phyloP scores from a whole-genome alignment of 2,329 filamentous ascomycete genomes.

The Colletotrichum orbiculare region DNA sequence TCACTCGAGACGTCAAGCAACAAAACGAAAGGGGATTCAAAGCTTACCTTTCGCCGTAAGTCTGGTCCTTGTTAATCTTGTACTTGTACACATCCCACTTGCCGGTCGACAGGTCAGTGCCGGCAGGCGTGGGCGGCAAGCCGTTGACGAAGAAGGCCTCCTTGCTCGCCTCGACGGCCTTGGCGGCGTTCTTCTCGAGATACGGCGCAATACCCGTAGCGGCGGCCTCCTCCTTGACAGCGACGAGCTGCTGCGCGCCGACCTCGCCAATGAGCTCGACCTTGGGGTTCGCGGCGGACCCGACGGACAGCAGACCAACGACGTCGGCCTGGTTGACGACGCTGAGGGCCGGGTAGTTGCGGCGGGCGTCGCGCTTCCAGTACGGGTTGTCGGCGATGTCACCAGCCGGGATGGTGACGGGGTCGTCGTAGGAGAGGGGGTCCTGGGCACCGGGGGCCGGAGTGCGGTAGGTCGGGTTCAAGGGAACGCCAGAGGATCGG shows the following conservation, averaged over 20 bases:
- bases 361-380: slow-evolving; percentile 92
- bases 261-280: slow-evolving; percentile 79
- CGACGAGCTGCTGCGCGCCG: slow-evolving; percentile 74
- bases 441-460: slow-evolving; percentile 81
- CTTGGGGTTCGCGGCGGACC: slow-evolving; percentile 83
- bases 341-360: slow-evolving; percentile 83
- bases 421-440: slow-evolving; percentile 80
- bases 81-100: slow-evolving; percentile 77
- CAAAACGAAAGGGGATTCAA: slow-evolving; percentile 2
- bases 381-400: slow-evolving; percentile 94
- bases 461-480: slow-evolving; percentile 93
- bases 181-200: slow-evolving; percentile 69
- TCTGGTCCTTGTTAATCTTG: slow-evolving; percentile 70
- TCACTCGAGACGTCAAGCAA: slow-evolving; percentile 14
- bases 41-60: slow-evolving; percentile 77
- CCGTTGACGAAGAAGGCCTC: slow-evolving; percentile 78
- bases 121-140: slow-evolving; percentile 86
- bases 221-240: slow-evolving; percentile 79
- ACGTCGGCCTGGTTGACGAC: slow-evolving; percentile 86
- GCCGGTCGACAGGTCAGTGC: slow-evolving; percentile 66
- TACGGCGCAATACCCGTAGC: slow-evolving; percentile 77
- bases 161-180: slow-evolving; percentile 61
- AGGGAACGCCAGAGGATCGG: slow-evolving; percentile 89
- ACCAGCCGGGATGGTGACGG: slow-evolving; percentile 83
- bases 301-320: slow-evolving; percentile 85